Evolutionary conservation across 768 basidiomycete species (phyloP).

Genomic region (Tremella yokohamensis): DNA sequence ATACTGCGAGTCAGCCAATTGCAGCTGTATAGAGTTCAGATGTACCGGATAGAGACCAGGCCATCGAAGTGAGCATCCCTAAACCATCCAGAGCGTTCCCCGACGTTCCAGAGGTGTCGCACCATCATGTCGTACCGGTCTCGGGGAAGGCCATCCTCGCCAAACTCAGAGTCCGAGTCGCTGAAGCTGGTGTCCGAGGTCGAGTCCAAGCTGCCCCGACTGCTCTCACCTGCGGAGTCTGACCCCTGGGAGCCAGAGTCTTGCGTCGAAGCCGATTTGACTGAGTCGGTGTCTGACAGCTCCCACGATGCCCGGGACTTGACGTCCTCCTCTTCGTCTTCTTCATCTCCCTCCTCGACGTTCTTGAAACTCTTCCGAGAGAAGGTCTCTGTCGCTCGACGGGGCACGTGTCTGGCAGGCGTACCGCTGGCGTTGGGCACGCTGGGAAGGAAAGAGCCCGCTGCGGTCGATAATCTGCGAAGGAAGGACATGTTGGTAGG

Average conservation of each 20-base stretch:
- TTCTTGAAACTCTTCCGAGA: slow-evolving; percentile 10
- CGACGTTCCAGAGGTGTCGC: slow-evolving; percentile 43
- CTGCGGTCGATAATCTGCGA: slow-evolving; percentile 37
- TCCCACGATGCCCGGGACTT: slow-evolving; percentile 42
- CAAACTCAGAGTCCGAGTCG: slow-evolving; percentile 22
- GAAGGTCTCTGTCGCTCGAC: slow-evolving; percentile 36
- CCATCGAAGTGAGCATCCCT: slow-evolving; percentile 44
- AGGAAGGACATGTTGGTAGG: slow-evolving; percentile 39
- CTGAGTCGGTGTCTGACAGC: slow-evolving; percentile 34
- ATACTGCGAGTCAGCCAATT: slow-evolving; percentile 24
- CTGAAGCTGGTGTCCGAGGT: slow-evolving; percentile 11
- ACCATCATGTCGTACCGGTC: slow-evolving; percentile 48
- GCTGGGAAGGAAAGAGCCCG: slow-evolving; percentile 26
- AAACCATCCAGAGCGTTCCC: slow-evolving; percentile 45
- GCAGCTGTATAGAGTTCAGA: slow-evolving; percentile 7
- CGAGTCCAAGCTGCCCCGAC: slow-evolving; percentile 15
- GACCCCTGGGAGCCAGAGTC: slow-evolving; percentile 10
- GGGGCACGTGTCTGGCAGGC: slow-evolving; percentile 31
- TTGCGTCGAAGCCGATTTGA: slow-evolving; percentile 14
- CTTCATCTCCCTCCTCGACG: slow-evolving; percentile 16
- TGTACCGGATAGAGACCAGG: slow-evolving; percentile 46
- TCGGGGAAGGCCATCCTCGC: slow-evolving; percentile 21
- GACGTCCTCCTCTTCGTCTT: slow-evolving; percentile 24
- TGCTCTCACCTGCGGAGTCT: background rate
- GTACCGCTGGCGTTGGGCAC: slow-evolving; percentile 26